Evolutionary conservation across 306 rosid species (phyloP).

Genomic region (Trichosanthes truncata): DNA sequence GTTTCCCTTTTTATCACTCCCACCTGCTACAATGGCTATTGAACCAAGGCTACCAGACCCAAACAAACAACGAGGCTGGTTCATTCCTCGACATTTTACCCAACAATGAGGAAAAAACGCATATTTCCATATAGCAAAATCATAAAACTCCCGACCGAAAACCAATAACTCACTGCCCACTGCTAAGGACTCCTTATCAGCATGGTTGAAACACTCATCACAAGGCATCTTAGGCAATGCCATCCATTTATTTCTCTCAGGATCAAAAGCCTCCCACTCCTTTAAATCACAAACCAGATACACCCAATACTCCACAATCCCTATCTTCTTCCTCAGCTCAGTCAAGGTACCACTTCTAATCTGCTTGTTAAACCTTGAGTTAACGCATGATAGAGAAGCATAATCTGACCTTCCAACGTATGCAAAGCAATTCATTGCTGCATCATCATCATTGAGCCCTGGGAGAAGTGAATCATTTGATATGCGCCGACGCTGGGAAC

Average conservation of each 20-base stretch:
- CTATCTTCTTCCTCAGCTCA: constrained; percentile 56
- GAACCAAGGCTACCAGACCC: constrained; percentile 82
- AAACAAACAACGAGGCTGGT: constrained; percentile 83
- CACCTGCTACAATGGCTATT: constrained; percentile 80
- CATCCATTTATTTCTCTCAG: constrained; percentile 56
- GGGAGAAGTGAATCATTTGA: constrained; percentile 75
- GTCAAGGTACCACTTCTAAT: constrained; percentile 57
- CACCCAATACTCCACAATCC: constrained; percentile 67
- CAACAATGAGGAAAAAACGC: constrained; percentile 43
- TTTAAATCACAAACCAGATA: constrained; percentile 78
- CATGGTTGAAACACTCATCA: constrained; percentile 84
- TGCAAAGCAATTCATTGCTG: constrained; percentile 69
- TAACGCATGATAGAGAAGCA: constrained; percentile 49
- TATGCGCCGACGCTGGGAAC: constrained; percentile 28
- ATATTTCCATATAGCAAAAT: constrained; percentile 87
- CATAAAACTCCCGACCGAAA: constrained; percentile 76
- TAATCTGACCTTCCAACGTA: constrained; percentile 60
- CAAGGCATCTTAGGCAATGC: constrained; percentile 82
- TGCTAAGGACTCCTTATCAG: constrained; percentile 92
- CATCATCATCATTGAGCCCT: constrained; percentile 81
- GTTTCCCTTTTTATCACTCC: constrained; percentile 62
- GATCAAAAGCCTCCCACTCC: constrained; percentile 77
- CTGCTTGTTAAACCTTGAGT: constrained; percentile 45
- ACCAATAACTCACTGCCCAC: constrained; percentile 75
- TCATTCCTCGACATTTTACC: constrained; percentile 73